A percentile compares a stretch with the other conserved stretches of the same genome.
Evolutionary conservation across 805 yeast species (phyloP).

Genomic region (Candida arabinofermentans): DNA sequence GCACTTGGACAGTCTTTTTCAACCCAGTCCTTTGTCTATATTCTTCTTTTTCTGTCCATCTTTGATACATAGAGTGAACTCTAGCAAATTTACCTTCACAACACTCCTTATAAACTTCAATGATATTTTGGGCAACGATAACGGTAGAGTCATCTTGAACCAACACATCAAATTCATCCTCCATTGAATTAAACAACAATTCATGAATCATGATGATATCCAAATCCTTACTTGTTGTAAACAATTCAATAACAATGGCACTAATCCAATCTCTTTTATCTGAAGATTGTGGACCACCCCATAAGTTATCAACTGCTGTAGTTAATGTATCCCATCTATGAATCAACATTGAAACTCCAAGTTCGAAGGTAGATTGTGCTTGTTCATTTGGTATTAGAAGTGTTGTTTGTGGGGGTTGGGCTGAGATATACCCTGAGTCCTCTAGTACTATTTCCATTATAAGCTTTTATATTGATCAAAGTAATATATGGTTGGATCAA

Average conservation of each 20-base stretch:
- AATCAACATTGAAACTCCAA: conserved; percentile 90
- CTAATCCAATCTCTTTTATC: conserved; percentile 96
- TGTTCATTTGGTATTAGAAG: conserved; percentile 43
- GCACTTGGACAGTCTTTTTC: conserved; percentile 36
- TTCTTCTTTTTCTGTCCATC: conserved; percentile 54
- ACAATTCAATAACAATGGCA: conserved; percentile 76
- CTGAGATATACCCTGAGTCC: conserved; percentile 31
- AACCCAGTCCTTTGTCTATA: conserved; percentile 27
- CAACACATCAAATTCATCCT: conserved; percentile 87
- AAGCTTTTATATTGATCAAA: neutral
- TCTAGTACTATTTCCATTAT: conserved; percentile 26
- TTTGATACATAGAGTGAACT: conserved; percentile 57
- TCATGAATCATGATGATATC: conserved; percentile 82
- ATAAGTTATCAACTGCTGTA: conserved; percentile 83
- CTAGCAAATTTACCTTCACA: conserved; percentile 43
- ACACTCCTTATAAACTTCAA: conserved; percentile 66
- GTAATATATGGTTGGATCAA: no score
- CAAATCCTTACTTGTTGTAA: conserved; percentile 55
- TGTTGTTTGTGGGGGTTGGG: conserved; percentile 20
- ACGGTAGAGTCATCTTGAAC: conserved; percentile 88
- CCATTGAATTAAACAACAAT: conserved; percentile 82
- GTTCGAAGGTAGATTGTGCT: conserved; percentile 82
- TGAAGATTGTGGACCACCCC: conserved; percentile 94
- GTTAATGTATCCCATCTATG: conserved; percentile 84
- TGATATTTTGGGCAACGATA: conserved; percentile 61